These are phyloP conservation scores for Metschnikowia kunwiensis DNA, from an alignment of 805 yeast species.

Conservation along the genomic window DNA sequence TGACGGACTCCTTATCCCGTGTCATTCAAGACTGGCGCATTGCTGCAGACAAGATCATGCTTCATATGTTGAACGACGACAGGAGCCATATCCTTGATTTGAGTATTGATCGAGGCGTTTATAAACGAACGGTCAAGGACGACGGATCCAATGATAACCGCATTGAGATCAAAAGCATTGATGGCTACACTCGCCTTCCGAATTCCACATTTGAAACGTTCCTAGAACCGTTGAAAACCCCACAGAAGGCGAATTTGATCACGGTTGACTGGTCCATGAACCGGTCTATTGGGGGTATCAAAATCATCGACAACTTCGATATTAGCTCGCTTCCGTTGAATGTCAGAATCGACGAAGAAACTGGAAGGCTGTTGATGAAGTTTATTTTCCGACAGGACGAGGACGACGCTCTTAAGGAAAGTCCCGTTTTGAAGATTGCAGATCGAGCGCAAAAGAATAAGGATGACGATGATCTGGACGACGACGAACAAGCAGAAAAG, in stretches of 20 bases:
- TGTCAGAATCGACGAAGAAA: constrained; percentile 37
- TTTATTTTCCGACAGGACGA: constrained; percentile 30
- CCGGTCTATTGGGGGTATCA: constrained; percentile 41
- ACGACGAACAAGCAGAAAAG: constrained; percentile 4
- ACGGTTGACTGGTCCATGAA: constrained; percentile 42
- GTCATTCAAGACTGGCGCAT: constrained; percentile 34
- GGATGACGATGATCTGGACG: constrained; percentile 12
- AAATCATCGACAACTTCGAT: constrained; percentile 37
- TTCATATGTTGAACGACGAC: constrained; percentile 42
- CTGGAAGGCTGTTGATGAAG: constrained; percentile 37
- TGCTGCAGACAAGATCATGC: constrained; percentile 38
- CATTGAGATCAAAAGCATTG: constrained; percentile 36
- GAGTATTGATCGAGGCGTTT: constrained; percentile 34
- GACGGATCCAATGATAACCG: constrained; percentile 41
- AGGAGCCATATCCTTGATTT: constrained; percentile 38
- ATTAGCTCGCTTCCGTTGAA: constrained; percentile 37
- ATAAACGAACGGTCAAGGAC: constrained; percentile 32
- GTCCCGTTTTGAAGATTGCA: constrained; percentile 14
- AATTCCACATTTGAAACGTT: constrained; percentile 32
- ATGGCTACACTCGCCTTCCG: constrained; percentile 35
- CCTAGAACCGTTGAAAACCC: constrained; percentile 27
- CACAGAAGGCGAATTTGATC: constrained; percentile 22
- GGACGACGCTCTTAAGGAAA: constrained; percentile 10
- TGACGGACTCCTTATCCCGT: constrained; percentile 14
- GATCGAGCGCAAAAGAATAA: constrained; percentile 8